A percentile compares a stretch with the other conserved stretches of the same genome.
Evolutionary conservation across 768 basidiomycete species (phyloP).

Genomic region (Serendipita indica): DNA sequence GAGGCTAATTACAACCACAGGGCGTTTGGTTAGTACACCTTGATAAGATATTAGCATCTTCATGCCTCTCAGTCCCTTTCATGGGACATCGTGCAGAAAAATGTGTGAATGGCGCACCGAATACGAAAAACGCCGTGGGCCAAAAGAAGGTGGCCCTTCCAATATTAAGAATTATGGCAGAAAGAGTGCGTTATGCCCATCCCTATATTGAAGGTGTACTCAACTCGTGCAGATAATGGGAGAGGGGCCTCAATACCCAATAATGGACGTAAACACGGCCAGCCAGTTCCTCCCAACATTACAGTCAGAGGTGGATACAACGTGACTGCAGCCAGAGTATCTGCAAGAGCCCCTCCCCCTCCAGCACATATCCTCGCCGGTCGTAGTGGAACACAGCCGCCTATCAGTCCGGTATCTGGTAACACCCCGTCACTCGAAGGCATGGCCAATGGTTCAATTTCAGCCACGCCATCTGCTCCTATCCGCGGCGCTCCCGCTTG

Average conservation of each 20-base stretch:
- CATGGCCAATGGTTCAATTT: background rate
- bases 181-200: no score
- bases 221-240: no score
- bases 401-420: background rate
- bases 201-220: no score
- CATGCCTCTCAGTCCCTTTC: background rate
- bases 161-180: slow-evolving; percentile 5
- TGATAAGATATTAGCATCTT: background rate
- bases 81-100: background rate
- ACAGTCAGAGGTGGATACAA: no score
- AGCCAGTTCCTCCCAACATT: no score
- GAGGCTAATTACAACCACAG: background rate
- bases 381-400: background rate
- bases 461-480: background rate
- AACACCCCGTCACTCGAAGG: background rate
- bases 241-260: no score
- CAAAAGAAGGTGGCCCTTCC: slow-evolving; percentile 1
- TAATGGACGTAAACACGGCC: no score
- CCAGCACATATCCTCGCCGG: background rate
- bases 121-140: background rate
- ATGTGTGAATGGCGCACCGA: slow-evolving; percentile 1
- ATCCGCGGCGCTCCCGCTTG: background rate
- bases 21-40: background rate
- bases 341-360: background rate
- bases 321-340: no score